Evolutionary conservation across 352 stramenopile species (phyloP).

Genomic region (Phytophthora capsici): DNA sequence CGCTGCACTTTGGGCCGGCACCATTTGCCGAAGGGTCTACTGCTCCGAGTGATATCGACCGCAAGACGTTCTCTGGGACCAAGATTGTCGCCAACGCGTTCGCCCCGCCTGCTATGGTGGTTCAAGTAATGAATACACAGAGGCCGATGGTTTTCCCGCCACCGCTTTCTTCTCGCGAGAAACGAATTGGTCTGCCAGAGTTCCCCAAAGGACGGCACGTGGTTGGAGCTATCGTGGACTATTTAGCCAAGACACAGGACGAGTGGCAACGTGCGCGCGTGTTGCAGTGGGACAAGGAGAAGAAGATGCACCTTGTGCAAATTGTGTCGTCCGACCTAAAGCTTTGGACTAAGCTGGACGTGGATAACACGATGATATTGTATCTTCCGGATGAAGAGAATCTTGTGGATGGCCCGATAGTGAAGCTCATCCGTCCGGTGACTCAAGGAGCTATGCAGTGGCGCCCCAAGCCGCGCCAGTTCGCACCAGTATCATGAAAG

Average conservation of each 20-base stretch:
- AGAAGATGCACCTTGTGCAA: conserved; percentile 76
- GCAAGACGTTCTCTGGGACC: conserved; percentile 36
- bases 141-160: conserved; percentile 57
- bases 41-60: conserved; percentile 29
- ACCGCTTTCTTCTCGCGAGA: conserved; percentile 14
- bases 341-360: conserved; percentile 60
- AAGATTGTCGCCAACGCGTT: conserved; percentile 51
- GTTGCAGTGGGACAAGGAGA: conserved; percentile 66
- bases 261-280: conserved; percentile 78
- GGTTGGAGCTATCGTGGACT: conserved; percentile 80
- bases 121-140: conserved; percentile 52
- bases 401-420: conserved; percentile 56
- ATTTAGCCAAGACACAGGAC: conserved; percentile 67
- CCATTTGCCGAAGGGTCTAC: conserved; percentile 15
- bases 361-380: conserved; percentile 71
- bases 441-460: conserved; percentile 63
- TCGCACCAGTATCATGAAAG: conserved; percentile 43
- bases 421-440: conserved; percentile 70
- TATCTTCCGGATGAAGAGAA: conserved; percentile 68
- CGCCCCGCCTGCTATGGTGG: conserved; percentile 46
- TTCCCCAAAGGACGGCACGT: conserved; percentile 58
- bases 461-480: conserved; percentile 76
- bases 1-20: conserved; percentile 35
- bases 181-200: conserved; percentile 51
- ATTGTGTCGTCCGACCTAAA: conserved; percentile 63